phyloP scores from a whole-genome alignment of 371 early-diverging fungal genomes.

The Lichtheimia corymbifera region DNA sequence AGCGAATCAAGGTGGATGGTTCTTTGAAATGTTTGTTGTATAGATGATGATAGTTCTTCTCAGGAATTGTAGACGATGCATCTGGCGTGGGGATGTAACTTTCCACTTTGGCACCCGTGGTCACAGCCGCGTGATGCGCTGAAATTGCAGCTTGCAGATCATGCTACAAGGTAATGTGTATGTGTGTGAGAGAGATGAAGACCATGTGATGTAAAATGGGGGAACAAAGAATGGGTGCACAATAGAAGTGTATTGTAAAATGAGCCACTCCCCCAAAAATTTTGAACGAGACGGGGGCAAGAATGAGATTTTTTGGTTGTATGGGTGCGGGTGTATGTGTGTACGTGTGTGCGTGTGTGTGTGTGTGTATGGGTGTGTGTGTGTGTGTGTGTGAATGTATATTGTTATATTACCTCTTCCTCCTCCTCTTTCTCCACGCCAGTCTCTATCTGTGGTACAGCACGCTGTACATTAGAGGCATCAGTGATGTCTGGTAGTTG shows the following conservation, averaged over 20 bases:
- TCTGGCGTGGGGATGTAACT: slow-evolving; percentile 94
- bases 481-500: slow-evolving; percentile 90
- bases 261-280: slow-evolving; percentile 3
- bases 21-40: slow-evolving; percentile 73
- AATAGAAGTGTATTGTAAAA: slow-evolving; percentile 6
- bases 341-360: not conserved
- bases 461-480: slow-evolving; percentile 68
- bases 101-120: slow-evolving; percentile 55
- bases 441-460: slow-evolving; percentile 71
- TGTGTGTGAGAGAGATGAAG: not conserved
- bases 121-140: slow-evolving; percentile 71
- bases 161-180: slow-evolving; percentile 35
- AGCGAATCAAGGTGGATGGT: slow-evolving; percentile 80
- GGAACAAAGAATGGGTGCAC: not conserved
- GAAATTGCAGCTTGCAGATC: slow-evolving; percentile 94
- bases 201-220: not conserved
- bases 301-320: not conserved
- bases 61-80: slow-evolving; percentile 70
- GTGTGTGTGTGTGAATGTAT: not conserved
- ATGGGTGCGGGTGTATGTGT: not conserved
- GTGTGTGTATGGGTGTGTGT: not conserved
- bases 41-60: slow-evolving; percentile 60
- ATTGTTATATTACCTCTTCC: slow-evolving; percentile 52
- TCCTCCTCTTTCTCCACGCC: slow-evolving; percentile 78
- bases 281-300: slow-evolving; percentile 10